A percentile compares a stretch with the other conserved stretches of the same genome.
These are phyloP conservation scores for Zoysia matrella DNA, from an alignment of 202 grass and related monocot species.

Conservation along the genomic window DNA sequence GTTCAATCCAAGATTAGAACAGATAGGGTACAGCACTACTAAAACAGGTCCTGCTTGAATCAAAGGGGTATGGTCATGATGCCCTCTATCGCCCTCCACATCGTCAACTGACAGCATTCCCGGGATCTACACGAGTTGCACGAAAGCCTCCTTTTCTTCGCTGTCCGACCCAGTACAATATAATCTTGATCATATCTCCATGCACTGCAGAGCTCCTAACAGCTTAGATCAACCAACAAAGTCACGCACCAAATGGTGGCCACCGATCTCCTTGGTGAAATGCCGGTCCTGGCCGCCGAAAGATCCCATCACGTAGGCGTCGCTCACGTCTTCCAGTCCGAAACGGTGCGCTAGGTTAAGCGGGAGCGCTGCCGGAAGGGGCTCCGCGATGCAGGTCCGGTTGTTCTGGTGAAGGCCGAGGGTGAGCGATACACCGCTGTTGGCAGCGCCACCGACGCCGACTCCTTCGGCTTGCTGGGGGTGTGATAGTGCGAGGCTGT, in stretches of 20 bases:
- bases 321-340: too few species aligned
- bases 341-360: too few species aligned
- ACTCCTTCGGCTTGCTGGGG: too few species aligned
- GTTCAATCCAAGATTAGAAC: too few species aligned
- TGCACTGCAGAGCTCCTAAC: neutral
- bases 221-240: slow-evolving; percentile 74
- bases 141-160: slow-evolving; percentile 3
- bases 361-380: too few species aligned
- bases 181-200: slow-evolving; percentile 19
- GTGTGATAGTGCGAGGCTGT: too few species aligned
- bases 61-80: slow-evolving; percentile 43
- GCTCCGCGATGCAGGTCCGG: too few species aligned
- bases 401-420: too few species aligned
- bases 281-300: slow-evolving; percentile 79
- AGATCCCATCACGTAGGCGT: slow-evolving; percentile 64
- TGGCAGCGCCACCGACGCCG: too few species aligned
- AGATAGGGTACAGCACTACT: neutral
- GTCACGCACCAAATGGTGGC: slow-evolving; percentile 89
- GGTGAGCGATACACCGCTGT: too few species aligned
- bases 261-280: slow-evolving; percentile 75
- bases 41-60: slow-evolving; percentile 27
- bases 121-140: slow-evolving; percentile 44
- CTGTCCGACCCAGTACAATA: slow-evolving; percentile 45
- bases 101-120: slow-evolving; percentile 52
- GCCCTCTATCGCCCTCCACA: slow-evolving; percentile 34